A percentile compares a stretch with the other conserved stretches of the same genome.
These are phyloP conservation scores for Linum trigynum DNA, from an alignment of 345 rosid genomes.

Conservation along the genomic window DNA sequence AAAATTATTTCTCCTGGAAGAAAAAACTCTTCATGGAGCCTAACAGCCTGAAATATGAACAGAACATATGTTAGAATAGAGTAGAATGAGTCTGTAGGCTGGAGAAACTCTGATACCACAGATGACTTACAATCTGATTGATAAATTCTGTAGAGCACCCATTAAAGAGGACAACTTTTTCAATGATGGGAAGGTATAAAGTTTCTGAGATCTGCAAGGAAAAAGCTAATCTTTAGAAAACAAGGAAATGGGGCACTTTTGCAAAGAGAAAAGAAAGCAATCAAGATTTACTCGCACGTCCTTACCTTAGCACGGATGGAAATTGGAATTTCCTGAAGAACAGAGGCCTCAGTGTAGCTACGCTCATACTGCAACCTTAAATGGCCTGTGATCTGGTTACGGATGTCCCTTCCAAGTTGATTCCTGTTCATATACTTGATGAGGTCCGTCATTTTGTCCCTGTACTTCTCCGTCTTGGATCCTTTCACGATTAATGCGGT, in stretches of 20 bases:
- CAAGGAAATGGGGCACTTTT: slow-evolving; percentile 7
- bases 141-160: slow-evolving; percentile 81
- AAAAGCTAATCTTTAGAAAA: slow-evolving; percentile 4
- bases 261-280: not conserved
- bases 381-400: slow-evolving; percentile 69
- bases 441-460: slow-evolving; percentile 90
- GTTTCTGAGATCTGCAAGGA: slow-evolving; percentile 55
- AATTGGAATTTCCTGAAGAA: slow-evolving; percentile 75
- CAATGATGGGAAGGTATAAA: slow-evolving; percentile 51
- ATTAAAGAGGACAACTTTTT: slow-evolving; percentile 49
- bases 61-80: not conserved
- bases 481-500: slow-evolving; percentile 97
- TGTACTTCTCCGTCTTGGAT: slow-evolving; percentile 84
- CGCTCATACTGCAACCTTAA: slow-evolving; percentile 77
- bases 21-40: slow-evolving; percentile 91
- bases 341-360: slow-evolving; percentile 64
- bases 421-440: slow-evolving; percentile 85
- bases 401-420: slow-evolving; percentile 53
- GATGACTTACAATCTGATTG: slow-evolving; percentile 66
- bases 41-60: slow-evolving; percentile 40
- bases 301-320: slow-evolving; percentile 89
- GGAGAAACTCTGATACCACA: not conserved
- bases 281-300: not conserved
- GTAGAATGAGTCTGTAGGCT: not conserved
- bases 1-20: slow-evolving; percentile 92